Evolutionary conservation across 805 yeast genomes (phyloP), one percentile per base, ranked within the genome.

Genomic region (Ascoidea rubescens): DNA sequence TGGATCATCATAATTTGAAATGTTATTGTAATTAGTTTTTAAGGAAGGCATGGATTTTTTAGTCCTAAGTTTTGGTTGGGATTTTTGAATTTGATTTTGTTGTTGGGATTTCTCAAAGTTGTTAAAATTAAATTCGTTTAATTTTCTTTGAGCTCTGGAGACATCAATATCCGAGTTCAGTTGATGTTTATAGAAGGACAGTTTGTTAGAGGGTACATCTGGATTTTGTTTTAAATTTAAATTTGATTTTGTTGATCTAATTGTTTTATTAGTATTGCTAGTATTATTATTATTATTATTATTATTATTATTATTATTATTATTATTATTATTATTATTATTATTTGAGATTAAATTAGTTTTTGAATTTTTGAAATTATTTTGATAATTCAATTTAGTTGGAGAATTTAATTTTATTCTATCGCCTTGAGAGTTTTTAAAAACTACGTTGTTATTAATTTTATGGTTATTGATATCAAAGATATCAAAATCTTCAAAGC

Each of bases 381-480:
- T 14, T 37, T 37, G 43, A 10, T 21, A 21, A 21, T 21, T 21
- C 3, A 21, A 21, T 21, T 21, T 21, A n/a, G n/a, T n/a, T n/a
- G n/a, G n/a, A n/a, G n/a, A n/a, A n/a, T 21, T 21, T 21, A 21
- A 21, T 21, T 21, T 21, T 21, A 37, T 37, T 37, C 43, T 37
- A 37, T 37, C 43, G 4, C 43, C 43, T 10, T 43, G 8, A 46
- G 32, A 16, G 28, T 32, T 46, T 28, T 43, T 50, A 5, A 53
- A 16, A 6, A 51, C 49, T 5, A 53, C 45, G 37, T 53, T 51
- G 14, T 37, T 48, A 48, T 51, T 51, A 4, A 44, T 46, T 12
- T 51, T 50, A 14, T 47, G 48, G 30, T 50, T 45, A 5, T 46
- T 53, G 28, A 21, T 21, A 21, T 21, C 28, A 21, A 21, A 21